phyloP scores from a whole-genome alignment of 1,284 basidiomycete species.

The Neolentinus lepideus region DNA sequence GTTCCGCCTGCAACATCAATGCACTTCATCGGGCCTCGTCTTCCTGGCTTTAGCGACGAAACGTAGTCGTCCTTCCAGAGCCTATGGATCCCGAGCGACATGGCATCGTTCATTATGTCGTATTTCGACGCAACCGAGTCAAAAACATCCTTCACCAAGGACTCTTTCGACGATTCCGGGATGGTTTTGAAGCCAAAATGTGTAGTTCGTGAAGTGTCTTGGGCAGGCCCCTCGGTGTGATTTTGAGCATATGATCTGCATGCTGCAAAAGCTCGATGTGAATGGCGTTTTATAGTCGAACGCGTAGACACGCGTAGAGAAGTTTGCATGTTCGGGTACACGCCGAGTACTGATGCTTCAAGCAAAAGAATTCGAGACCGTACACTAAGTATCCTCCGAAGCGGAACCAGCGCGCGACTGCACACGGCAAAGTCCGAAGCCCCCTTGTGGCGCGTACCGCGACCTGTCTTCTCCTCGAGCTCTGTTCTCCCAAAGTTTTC shows the following conservation, averaged over 20 bases:
- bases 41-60: conserved; percentile 63
- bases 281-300: background rate
- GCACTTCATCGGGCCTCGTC: conserved; percentile 65
- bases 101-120: conserved; percentile 98
- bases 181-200: conserved; percentile 94
- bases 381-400: too few relatives aligned
- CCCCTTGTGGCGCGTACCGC: too few relatives aligned
- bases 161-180: conserved; percentile 71
- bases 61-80: conserved; percentile 98
- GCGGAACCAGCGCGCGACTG: too few relatives aligned
- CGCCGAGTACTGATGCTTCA: too few relatives aligned
- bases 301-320: background rate
- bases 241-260: background rate
- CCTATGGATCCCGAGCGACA: conserved; percentile 93
- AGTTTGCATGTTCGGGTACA: background rate
- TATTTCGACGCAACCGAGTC: conserved; percentile 94
- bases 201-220: conserved; percentile 38
- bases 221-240: background rate
- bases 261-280: background rate
- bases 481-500: too few relatives aligned
- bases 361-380: too few relatives aligned
- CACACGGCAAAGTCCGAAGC: too few relatives aligned
- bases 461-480: too few relatives aligned
- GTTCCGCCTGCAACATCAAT: conserved; percentile 98
- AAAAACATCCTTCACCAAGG: conserved; percentile 87